A percentile compares a stretch with the other conserved stretches of the same genome.
phyloP scores from a whole-genome alignment of 164 flowering plant species.

The Tetracentron sinense region DNA sequence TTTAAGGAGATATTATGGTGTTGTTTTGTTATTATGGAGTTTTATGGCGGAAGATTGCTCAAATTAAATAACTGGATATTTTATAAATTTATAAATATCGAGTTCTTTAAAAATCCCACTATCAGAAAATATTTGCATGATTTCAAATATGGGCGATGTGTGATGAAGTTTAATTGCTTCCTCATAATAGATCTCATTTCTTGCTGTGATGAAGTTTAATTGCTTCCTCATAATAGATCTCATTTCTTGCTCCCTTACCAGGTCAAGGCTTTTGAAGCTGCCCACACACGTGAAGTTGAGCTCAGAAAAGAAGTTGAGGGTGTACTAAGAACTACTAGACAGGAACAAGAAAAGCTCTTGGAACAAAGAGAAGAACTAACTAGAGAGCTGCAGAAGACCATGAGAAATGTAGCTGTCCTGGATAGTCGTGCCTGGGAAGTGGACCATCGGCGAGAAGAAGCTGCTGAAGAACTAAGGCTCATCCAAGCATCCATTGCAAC shows the following conservation, averaged over 20 bases:
- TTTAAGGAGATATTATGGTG: background rate
- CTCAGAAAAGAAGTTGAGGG: constrained; percentile 59
- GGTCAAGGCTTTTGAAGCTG: constrained; percentile 55
- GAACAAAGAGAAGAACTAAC: constrained; percentile 40
- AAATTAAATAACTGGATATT: too few relatives aligned
- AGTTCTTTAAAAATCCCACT: background rate
- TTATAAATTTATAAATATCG: too few relatives aligned
- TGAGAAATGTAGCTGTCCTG: constrained; percentile 51
- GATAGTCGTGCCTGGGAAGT: constrained; percentile 54
- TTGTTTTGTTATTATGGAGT: too few relatives aligned
- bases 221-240: background rate
- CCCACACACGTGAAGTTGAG: constrained; percentile 44
- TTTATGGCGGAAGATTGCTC: too few relatives aligned
- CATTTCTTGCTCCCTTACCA: constrained; percentile 20
- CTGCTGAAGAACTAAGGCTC: constrained; percentile 44
- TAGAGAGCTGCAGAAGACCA: constrained; percentile 43
- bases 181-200: background rate
- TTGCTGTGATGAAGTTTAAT: too few relatives aligned
- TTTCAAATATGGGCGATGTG: too few relatives aligned
- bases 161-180: too few relatives aligned
- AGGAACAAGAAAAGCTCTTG: constrained; percentile 43
- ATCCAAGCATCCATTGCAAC: constrained; percentile 53
- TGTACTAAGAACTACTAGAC: constrained; percentile 29
- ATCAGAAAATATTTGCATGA: too few relatives aligned
- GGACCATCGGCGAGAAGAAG: constrained; percentile 44